phyloP scores from a whole-genome alignment of 106 monocot species.

The Platanthera zijinensis region DNA sequence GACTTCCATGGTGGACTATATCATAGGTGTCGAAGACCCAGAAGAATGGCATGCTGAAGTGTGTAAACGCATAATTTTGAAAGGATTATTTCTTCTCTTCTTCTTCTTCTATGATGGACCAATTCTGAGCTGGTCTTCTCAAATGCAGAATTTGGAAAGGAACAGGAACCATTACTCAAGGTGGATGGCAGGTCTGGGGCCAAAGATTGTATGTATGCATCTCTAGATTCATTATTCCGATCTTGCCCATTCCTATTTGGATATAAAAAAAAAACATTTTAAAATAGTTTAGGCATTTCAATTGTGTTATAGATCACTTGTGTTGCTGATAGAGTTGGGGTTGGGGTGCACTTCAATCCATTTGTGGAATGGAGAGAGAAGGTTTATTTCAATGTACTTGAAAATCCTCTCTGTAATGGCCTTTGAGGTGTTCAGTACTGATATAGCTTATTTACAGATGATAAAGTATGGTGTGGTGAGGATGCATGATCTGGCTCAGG shows the following conservation, averaged over 20 bases:
- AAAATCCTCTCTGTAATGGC: neutral
- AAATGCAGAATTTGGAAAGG: conserved; percentile 67
- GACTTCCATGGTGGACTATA: conserved; percentile 90
- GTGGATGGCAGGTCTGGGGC: conserved; percentile 71
- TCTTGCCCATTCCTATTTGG: conserved; percentile 7
- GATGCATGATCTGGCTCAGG: conserved; percentile 74
- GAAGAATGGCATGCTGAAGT: conserved; percentile 75
- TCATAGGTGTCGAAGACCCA: conserved; percentile 77
- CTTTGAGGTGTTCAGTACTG: neutral
- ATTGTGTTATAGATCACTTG: conserved; percentile 40
- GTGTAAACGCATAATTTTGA: conserved; percentile 51
- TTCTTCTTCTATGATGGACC: neutral
- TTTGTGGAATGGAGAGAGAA: conserved; percentile 81
- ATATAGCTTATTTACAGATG: conserved; percentile 26
- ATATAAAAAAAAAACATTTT: neutral
- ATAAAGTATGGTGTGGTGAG: conserved; percentile 96
- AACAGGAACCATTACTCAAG: conserved; percentile 72
- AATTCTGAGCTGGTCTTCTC: neutral
- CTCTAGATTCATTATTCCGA: neutral
- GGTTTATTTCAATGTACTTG: conserved; percentile 22
- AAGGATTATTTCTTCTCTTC: conserved; percentile 13
- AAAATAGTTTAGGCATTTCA: neutral
- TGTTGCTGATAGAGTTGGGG: conserved; percentile 67
- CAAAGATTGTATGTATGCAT: conserved; percentile 60
- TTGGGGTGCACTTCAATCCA: conserved; percentile 91